Conservation (phyloP, 106 monocot genomes). For the Apostasia ramifera region DNA sequence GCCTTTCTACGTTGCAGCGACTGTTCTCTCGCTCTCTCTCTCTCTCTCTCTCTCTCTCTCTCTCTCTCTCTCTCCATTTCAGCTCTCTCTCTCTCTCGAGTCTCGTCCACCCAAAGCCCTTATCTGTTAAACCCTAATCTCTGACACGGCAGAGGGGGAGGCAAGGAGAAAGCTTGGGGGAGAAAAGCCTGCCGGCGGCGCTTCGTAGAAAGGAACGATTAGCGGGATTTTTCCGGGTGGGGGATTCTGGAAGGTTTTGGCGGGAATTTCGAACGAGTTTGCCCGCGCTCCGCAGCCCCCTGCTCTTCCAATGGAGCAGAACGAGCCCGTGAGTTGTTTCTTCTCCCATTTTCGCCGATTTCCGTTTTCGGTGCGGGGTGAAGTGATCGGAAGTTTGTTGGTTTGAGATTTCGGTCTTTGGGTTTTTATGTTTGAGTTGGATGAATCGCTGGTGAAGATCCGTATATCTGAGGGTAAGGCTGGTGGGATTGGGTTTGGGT, state of each 20-base stretch:
- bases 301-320: constrained; percentile 4
- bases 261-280: neutral
- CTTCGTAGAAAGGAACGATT: neutral
- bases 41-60: too few species aligned
- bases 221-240: neutral
- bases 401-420: neutral
- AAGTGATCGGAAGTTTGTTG: neutral
- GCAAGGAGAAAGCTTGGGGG: constrained; percentile 1
- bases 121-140: too few species aligned
- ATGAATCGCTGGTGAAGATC: neutral
- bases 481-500: neutral
- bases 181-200: neutral
- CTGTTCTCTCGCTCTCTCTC: too few species aligned
- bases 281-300: neutral
- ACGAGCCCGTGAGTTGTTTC: constrained; percentile 5
- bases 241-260: neutral
- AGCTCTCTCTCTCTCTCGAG: too few species aligned
- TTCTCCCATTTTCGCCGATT: neutral
- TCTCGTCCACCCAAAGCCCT: neutral
- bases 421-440: neutral
- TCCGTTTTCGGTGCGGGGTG: neutral
- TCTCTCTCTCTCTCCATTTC: too few species aligned
- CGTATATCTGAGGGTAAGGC: neutral
- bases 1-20: too few species aligned
- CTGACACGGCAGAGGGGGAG: neutral